Evolutionary conservation across 2,329 filamentous ascomycete species (phyloP).

Genomic region (Fusarium sp.): DNA sequence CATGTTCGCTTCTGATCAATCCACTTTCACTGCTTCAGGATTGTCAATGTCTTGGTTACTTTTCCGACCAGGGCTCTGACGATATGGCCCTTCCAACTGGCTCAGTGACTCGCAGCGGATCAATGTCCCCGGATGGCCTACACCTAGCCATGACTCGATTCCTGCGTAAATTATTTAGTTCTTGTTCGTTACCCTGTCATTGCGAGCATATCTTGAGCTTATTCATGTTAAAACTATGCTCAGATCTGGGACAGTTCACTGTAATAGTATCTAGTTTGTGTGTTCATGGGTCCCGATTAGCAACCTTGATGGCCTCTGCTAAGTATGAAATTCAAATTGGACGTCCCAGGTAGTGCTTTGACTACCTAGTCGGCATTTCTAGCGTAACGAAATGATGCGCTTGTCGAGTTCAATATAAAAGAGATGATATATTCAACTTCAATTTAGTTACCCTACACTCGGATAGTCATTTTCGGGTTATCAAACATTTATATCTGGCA

Average conservation of each 20-base stretch:
- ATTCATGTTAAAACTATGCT: background rate
- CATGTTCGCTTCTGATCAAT: background rate
- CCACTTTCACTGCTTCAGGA: conserved; percentile 10
- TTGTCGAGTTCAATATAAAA: no score
- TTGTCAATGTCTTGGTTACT: conserved; percentile 15
- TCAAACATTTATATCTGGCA: background rate
- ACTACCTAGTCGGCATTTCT: no score
- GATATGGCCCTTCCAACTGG: conserved; percentile 13
- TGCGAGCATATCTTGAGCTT: no score
- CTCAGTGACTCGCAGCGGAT: conserved; percentile 23
- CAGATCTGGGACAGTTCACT: no score
- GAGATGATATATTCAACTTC: background rate
- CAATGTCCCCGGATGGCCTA: background rate
- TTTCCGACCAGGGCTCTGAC: conserved; percentile 16
- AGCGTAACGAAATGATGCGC: no score
- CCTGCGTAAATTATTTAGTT: background rate
- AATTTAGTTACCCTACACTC: background rate
- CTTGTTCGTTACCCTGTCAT: background rate
- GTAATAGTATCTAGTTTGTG: no score
- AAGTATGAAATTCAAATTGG: no score
- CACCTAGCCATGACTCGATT: background rate
- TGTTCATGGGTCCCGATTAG: no score
- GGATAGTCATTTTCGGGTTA: background rate
- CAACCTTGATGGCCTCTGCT: no score
- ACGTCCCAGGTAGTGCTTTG: no score